A percentile compares a stretch with the other conserved stretches of the same genome.
These are phyloP conservation scores for Ascochyta lentis DNA, from an alignment of 2,329 filamentous ascomycete genomes.

Conservation along the genomic window DNA sequence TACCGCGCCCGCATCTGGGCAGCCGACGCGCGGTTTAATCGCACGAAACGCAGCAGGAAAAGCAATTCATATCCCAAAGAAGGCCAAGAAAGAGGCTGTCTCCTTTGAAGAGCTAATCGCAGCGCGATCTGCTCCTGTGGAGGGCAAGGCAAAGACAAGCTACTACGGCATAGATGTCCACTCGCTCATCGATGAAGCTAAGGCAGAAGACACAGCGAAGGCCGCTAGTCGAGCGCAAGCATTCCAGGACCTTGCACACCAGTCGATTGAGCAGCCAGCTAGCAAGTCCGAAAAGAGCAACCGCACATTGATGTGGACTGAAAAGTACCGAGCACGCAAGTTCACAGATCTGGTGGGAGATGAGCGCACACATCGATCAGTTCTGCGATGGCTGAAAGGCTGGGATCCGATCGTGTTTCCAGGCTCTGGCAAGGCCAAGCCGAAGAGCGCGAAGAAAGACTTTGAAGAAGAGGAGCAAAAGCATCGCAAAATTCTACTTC, in stretches of 20 bases:
- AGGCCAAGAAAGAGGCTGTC: constrained; percentile 54
- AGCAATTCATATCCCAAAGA: constrained; percentile 62
- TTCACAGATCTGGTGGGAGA: constrained; percentile 96
- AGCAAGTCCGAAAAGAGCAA: constrained; percentile 37
- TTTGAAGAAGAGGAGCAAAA: constrained; percentile 72
- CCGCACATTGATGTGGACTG: constrained; percentile 80
- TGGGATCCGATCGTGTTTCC: constrained; percentile 97
- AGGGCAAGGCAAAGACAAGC: constrained; percentile 72
- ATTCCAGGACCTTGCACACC: constrained; percentile 36
- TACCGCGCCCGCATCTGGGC: constrained; percentile 23
- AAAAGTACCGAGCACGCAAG: constrained; percentile 91
- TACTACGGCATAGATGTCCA: constrained; percentile 97
- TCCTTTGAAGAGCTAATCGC: constrained; percentile 73
- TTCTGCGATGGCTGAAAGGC: constrained; percentile 89
- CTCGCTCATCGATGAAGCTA: constrained; percentile 74
- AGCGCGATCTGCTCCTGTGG: constrained; percentile 66
- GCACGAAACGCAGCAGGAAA: constrained; percentile 63
- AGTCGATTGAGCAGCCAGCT: constrained; percentile 48
- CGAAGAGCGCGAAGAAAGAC: constrained; percentile 53
- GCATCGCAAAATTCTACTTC: constrained; percentile 85
- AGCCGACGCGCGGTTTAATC: constrained; percentile 26
- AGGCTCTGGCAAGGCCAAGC: constrained; percentile 68
- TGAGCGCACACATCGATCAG: constrained; percentile 87
- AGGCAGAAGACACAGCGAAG: constrained; percentile 62
- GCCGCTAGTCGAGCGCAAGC: constrained; percentile 32